These are phyloP conservation scores for Cucumis cinereus DNA, from an alignment of 306 rosid species.

Conservation along the genomic window DNA sequence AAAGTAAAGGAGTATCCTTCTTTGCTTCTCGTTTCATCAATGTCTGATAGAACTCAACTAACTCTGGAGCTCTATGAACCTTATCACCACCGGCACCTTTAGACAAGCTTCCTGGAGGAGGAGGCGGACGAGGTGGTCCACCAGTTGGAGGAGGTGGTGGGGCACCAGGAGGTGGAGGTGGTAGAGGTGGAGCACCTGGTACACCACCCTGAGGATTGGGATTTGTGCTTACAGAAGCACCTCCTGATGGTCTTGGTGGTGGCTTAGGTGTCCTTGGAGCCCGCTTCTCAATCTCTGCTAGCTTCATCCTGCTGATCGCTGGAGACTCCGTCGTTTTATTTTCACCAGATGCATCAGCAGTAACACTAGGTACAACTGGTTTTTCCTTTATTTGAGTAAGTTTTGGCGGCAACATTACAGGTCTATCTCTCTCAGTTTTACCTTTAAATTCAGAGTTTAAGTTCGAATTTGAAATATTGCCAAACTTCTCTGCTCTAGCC, in stretches of 20 bases:
- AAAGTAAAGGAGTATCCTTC: slow-evolving; percentile 62
- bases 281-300: slow-evolving; percentile 77
- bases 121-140: slow-evolving; percentile 88
- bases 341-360: slow-evolving; percentile 47
- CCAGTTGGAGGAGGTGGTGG: slow-evolving; percentile 35
- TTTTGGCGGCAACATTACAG: slow-evolving; percentile 48
- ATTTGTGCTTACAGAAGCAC: slow-evolving; percentile 24
- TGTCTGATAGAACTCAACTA: slow-evolving; percentile 89
- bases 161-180: slow-evolving; percentile 62
- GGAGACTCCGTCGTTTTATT: slow-evolving; percentile 36
- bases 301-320: slow-evolving; percentile 65
- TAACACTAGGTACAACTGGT: slow-evolving; percentile 28
- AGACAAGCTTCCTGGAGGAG: slow-evolving; percentile 74
- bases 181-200: slow-evolving; percentile 40
- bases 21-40: slow-evolving; percentile 94
- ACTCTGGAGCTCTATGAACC: slow-evolving; percentile 51
- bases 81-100: slow-evolving; percentile 34
- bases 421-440: slow-evolving; percentile 36
- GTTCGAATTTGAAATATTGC: slow-evolving; percentile 37
- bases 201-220: slow-evolving; percentile 39
- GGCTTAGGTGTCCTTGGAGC: slow-evolving; percentile 81
- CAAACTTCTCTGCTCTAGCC: slow-evolving; percentile 73
- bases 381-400: slow-evolving; percentile 69
- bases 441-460: slow-evolving; percentile 15
- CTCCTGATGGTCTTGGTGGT: slow-evolving; percentile 60